A percentile compares a stretch with the other conserved stretches of the same genome.
phyloP scores from a whole-genome alignment of 352 stramenopile species.

The Pilasporangium apinafurcum region DNA sequence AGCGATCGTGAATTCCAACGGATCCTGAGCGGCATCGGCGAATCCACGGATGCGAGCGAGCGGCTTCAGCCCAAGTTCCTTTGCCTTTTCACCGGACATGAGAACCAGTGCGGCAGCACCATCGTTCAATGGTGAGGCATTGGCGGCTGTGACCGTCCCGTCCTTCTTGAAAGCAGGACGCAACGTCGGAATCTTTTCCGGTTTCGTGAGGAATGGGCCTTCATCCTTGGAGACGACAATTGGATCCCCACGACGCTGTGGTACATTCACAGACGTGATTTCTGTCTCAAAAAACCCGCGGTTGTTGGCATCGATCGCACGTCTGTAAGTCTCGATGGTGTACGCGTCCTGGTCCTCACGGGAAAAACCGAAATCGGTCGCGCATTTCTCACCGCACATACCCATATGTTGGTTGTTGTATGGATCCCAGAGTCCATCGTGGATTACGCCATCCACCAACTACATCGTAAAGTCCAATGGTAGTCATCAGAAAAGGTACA shows the following conservation, averaged over 20 bases:
- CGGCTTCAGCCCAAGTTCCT: conserved; percentile 70
- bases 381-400: conserved; percentile 94
- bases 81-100: conserved; percentile 90
- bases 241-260: conserved; percentile 44
- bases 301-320: conserved; percentile 64
- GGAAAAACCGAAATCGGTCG: conserved; percentile 86
- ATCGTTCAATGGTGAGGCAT: conserved; percentile 97
- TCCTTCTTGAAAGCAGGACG: conserved; percentile 94
- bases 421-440: conserved; percentile 96
- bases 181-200: conserved; percentile 89
- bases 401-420: conserved; percentile 96
- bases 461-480: too few species aligned
- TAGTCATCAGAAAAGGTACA: too few species aligned
- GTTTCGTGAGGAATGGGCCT: conserved; percentile 87
- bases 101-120: conserved; percentile 94
- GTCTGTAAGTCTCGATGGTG: conserved; percentile 90
- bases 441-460: conserved; percentile 88
- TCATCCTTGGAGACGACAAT: conserved; percentile 88
- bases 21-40: conserved; percentile 81
- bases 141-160: conserved; percentile 95
- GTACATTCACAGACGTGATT: conserved; percentile 90
- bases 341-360: conserved; percentile 84
- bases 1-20: conserved; percentile 95
- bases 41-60: conserved; percentile 79
- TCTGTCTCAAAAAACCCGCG: conserved; percentile 85